Evolutionary conservation across 2,329 filamentous ascomycete genomes (phyloP).

Genomic region (Aspergillus spinulosporus): DNA sequence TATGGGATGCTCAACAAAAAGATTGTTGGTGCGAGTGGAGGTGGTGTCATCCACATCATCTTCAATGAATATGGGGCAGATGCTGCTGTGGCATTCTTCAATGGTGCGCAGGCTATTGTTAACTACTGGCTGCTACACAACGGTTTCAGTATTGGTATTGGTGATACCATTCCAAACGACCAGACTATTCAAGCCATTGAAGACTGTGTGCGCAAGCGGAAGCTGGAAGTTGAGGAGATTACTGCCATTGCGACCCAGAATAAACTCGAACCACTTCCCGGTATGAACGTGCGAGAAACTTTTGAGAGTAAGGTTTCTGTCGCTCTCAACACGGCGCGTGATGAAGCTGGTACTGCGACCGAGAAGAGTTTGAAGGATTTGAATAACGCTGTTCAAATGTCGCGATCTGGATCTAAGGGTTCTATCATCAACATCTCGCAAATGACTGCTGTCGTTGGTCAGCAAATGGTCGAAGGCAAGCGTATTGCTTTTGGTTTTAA

Average conservation of each 20-base stretch:
- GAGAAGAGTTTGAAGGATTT: slow-evolving; percentile 90
- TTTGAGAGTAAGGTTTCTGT: slow-evolving; percentile 97
- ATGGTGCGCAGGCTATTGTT: slow-evolving; percentile 89
- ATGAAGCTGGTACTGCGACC: slow-evolving; percentile 89
- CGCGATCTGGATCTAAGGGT: slow-evolving; percentile 94
- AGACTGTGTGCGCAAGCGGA: slow-evolving; percentile 75
- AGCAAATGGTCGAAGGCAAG: slow-evolving; percentile 97
- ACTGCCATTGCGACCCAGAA: slow-evolving; percentile 80
- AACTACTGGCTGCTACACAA: slow-evolving; percentile 97
- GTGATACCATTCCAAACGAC: slow-evolving; percentile 92
- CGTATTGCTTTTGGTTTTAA: slow-evolving; percentile 99
- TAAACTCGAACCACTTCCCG: slow-evolving; percentile 84
- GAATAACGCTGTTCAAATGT: slow-evolving; percentile 97
- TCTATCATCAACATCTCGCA: slow-evolving; percentile 99
- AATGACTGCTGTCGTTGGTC: slow-evolving; percentile 96
- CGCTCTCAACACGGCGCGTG: slow-evolving; percentile 91
- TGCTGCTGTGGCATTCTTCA: slow-evolving; percentile 91
- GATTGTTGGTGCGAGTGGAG: slow-evolving; percentile 82
- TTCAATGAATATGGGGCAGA: slow-evolving; percentile 91
- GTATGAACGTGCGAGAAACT: slow-evolving; percentile 98
- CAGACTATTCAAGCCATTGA: slow-evolving; percentile 82
- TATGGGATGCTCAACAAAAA: slow-evolving; percentile 93
- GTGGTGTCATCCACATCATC: slow-evolving; percentile 91
- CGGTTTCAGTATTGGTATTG: slow-evolving; percentile 96
- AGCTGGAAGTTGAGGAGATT: slow-evolving; percentile 73